phyloP scores from a whole-genome alignment of 2,329 filamentous ascomycete species.

The Ilyonectria sp. region DNA sequence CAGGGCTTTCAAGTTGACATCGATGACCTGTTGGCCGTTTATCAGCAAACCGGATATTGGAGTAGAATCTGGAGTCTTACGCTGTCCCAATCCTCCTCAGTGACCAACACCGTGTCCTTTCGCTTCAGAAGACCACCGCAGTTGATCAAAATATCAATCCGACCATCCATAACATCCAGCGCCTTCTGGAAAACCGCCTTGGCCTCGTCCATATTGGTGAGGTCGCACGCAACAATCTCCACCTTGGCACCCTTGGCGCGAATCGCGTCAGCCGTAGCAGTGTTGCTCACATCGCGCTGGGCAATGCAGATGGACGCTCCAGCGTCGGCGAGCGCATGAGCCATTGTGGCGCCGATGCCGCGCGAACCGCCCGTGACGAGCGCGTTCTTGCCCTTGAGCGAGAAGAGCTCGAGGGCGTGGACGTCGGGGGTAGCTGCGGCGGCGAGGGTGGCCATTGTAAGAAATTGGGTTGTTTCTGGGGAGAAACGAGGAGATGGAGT shows the following conservation, averaged over 20 bases:
- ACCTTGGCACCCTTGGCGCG: slow-evolving; percentile 8
- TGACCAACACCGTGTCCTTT: slow-evolving; percentile 1
- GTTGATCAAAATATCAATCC: slow-evolving; percentile 30
- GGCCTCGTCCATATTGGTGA: slow-evolving; percentile 20
- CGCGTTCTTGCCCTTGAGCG: slow-evolving; percentile 26
- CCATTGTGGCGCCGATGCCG: slow-evolving; percentile 25
- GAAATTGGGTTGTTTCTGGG: neutral
- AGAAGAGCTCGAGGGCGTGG: slow-evolving; percentile 28
- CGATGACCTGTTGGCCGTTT: slow-evolving; percentile 14
- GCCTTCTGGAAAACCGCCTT: slow-evolving; percentile 26
- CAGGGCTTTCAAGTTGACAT: slow-evolving; percentile 25
- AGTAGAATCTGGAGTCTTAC: neutral
- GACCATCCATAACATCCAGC: slow-evolving; percentile 18
- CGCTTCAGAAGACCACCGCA: slow-evolving; percentile 25
- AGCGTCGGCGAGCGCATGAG: slow-evolving; percentile 22
- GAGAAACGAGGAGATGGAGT: no score
- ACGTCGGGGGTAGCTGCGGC: slow-evolving; percentile 18
- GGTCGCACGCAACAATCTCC: slow-evolving; percentile 16
- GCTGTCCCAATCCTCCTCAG: slow-evolving; percentile 27
- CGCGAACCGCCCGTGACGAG: slow-evolving; percentile 25
- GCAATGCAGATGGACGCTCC: slow-evolving; percentile 26
- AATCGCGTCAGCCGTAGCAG: slow-evolving; percentile 18
- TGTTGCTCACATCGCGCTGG: slow-evolving; percentile 25
- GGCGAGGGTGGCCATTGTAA: neutral
- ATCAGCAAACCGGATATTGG: neutral